Evolutionary conservation across 352 stramenopile genomes (phyloP), one percentile per base, ranked within the genome.

Genomic region (Pythium guiyangense): DNA sequence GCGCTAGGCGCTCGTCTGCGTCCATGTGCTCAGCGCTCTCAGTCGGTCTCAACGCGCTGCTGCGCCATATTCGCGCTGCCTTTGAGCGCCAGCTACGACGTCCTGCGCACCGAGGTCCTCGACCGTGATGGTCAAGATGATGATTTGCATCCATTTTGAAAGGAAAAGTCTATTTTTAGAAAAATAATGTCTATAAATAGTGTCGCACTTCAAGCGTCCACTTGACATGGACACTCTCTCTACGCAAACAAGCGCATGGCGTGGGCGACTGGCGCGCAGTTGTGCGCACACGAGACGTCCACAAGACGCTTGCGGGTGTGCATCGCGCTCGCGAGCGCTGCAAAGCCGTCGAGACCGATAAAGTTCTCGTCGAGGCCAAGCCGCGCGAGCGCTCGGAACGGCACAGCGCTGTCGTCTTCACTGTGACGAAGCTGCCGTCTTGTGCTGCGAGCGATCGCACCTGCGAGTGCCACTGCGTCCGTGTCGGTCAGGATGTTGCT

Each of bases 311-410:
- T n/a, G 11, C 42, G 57, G 10, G 49, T 31, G 20, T 42, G 76
- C 4, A 86, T 37, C 12, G 72, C 68, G 57, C 82, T 82, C 3
- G 73, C 69, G 29, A 90, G 73, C 18, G 73, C 75, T 37, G 80
- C 65, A 49, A 87, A 86, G 15, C 77, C 77, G n/a, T 77, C 66
- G 27, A 71, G 74, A 6, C 75, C 79, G 52, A 90, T 88, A 40
- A 79, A 90, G 49, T 90, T 90, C 34, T 86, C 80, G 27, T 78
- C 60, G 18, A 90, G 60, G 34, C 72, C 62, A 5, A 88, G 42
- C 0, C 39, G 56, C 11, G 63, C 51, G 2, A 88, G 59, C 9
- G 48, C 27, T 2, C 66, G 63, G 1, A 80, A 60, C 50, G 54
- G 29, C 47, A 17, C 27, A 6, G 8, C 1, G 6, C 25, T 18